Evolutionary conservation across 371 early-diverging fungal genomes (phyloP).

Genomic region (Phascolomyces articulosus): DNA sequence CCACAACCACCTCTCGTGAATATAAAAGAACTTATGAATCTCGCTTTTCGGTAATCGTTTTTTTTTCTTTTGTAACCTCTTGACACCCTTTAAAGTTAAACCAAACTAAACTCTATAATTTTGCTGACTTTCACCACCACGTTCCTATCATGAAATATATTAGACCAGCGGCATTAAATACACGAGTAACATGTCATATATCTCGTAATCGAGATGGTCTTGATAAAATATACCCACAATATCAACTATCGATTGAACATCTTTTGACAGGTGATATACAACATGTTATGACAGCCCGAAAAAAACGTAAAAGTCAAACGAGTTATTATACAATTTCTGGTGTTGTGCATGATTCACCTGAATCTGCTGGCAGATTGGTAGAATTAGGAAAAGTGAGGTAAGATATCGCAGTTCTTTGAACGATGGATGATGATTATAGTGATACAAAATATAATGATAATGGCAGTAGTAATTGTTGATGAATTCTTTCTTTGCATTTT

Average conservation of each 20-base stretch:
- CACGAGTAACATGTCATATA: conserved; percentile 77
- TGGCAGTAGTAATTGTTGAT: no score
- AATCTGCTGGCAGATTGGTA: conserved; percentile 17
- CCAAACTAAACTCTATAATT: no score
- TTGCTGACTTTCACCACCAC: no score
- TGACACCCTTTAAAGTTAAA: no score
- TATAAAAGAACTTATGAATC: conserved; percentile 33
- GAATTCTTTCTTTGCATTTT: no score
- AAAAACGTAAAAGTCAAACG: conserved; percentile 70
- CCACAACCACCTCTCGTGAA: conserved; percentile 27
- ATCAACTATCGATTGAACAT: conserved; percentile 77
- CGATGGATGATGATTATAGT: no score
- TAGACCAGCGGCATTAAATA: conserved; percentile 78
- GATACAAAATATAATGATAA: no score
- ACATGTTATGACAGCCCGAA: conserved; percentile 69
- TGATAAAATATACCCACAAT: conserved; percentile 72
- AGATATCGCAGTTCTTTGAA: no score
- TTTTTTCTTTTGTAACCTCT: neutral
- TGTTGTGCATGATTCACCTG: conserved; percentile 15
- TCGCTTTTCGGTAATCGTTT: conserved; percentile 39
- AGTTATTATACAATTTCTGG: conserved; percentile 76
- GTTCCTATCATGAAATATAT: no score
- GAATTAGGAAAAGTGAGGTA: conserved; percentile 70
- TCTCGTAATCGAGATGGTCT: conserved; percentile 71
- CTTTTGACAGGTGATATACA: conserved; percentile 49